Base-by-base conservation (phyloP, 352 stramenopile species). In the Globisporangium megalacanthum region DNA sequence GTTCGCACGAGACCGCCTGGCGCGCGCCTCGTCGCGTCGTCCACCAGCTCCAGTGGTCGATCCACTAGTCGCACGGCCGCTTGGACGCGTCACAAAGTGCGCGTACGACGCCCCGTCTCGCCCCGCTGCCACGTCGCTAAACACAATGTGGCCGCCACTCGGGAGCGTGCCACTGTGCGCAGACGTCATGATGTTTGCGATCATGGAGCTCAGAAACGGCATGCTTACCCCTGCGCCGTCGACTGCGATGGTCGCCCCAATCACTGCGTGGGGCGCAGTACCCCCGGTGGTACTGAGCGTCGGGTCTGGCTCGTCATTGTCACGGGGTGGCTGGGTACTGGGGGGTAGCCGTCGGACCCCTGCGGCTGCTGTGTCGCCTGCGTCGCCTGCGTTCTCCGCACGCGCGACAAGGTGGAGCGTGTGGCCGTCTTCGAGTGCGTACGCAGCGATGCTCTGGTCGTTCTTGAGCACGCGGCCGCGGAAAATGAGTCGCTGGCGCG, bases 381-480 rank as follows among this genome's bases (percentile, higher is more conserved):
- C 19, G 29, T 39, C 39, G 14, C 49, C 41, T 7, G 58, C 60
- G 14, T 49, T 52, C 20, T 76, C 70, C 4, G 84, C 73, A 25
- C 85, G 77, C 25, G 77, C 79, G 9, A 95, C 85, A 5, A 95
- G 58, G 47, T 95, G 85, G 41, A 95, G 62, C 41, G 86, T 86
- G 56, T 95, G 83, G 14, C 83, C 85, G 49, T 95, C 82, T 61
- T 95, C 83, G 13, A 95, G 54, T 14, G 85, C 61, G 54, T 95
- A 95, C 7, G 78, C 64, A 20, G 78, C 64, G 54, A 95, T 73
- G 48, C 60, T 66, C 65, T 92, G 75, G 61, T 93, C 81, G 52
- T 95, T 92, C 68, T 95, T 95, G 51, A 95, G 79, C 54, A 95
- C 85, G 59, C 87, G 83, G 31, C 85, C 85, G 25, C 83, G 79